A percentile compares a stretch with the other conserved stretches of the same genome.
Evolutionary conservation across 208 protist species (phyloP).

Genomic region (Trichomonas gallinae): DNA sequence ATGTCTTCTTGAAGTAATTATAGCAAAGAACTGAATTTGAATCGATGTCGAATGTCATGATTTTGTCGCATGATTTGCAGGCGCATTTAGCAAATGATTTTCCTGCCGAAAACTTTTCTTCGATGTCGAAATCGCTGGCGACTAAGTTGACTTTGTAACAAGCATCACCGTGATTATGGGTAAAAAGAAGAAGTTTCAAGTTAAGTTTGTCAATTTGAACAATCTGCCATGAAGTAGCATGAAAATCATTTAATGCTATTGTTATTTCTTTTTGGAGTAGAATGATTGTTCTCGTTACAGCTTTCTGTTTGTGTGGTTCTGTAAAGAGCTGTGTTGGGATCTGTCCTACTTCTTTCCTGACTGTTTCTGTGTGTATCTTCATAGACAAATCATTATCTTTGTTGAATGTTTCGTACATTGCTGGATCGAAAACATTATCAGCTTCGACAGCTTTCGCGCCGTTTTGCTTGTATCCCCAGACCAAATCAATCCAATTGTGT

Average conservation of each 20-base stretch:
- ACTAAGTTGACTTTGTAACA: not conserved
- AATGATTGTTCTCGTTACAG: not conserved
- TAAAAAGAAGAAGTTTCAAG: not conserved
- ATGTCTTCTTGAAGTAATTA: not conserved
- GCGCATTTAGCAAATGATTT: not conserved
- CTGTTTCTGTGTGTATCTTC: not conserved
- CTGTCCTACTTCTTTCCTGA: not conserved
- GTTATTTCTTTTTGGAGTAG: not conserved
- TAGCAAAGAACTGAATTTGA: not conserved
- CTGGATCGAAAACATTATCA: not conserved
- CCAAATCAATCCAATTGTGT: conserved; percentile 40
- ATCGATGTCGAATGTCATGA: not conserved
- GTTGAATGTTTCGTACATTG: not conserved
- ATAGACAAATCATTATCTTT: not conserved
- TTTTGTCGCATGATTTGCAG: not conserved
- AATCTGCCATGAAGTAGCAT: not conserved
- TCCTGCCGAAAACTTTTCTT: not conserved
- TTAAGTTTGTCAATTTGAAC: not conserved
- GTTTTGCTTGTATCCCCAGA: not conserved
- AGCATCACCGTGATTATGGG: not conserved
- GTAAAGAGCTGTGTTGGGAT: not conserved
- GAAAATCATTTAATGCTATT: not conserved
- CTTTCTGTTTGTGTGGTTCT: not conserved
- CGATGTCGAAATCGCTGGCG: not conserved
- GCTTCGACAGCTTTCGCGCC: not conserved